Evolutionary conservation across 441 rosid species (phyloP), one percentile per base, ranked within the genome.

Genomic region (Erodium moschatum): DNA sequence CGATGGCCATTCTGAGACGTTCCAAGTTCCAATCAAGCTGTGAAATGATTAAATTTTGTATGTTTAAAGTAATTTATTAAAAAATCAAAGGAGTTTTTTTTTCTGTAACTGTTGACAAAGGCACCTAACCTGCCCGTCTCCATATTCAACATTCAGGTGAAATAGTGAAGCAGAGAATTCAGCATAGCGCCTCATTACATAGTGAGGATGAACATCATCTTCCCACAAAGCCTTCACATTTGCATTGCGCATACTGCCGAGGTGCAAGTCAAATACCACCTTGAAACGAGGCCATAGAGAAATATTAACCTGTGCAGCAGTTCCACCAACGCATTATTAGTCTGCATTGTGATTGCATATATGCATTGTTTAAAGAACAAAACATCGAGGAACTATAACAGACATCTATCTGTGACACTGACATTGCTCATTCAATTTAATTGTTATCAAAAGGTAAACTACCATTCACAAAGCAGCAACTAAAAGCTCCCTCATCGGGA

Each of bases 111-210:
- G 42, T 35, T 68, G 10, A 3, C 27, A 64, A 29, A 70, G 38
- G 73, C 40, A 65, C 72, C 84, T 67, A 58, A 95, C 97, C 97
- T 95, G 99, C 60, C 97, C 99, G 77, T 95, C 97, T 69, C 97
- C 97, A 79, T 88, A 89, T 78, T 85, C 97, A 68, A 90, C 89
- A 79, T 95, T 95, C 54, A 95, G 87, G 73, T 91, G 97, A 79
- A 91, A 89, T 75, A 95, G 97, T 24, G 99, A 95, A 70, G 97
- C 97, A 7, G 97, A 87, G 75, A 91, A 95, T 81, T 95, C 99
- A 67, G 99, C 99, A 73, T 95, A 95, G 67, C 97, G 99, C 82
- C 99, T 86, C 97, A 90, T 92, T 67, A 95, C 97, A 85, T 92
- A 95, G 76, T 95, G 99, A 77, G 99, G 97, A 82, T 95, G 99